A percentile compares a stretch with the other conserved stretches of the same genome.
Conservation (phyloP, 352 stramenopile species). For the Globisporangium viniferum region DNA sequence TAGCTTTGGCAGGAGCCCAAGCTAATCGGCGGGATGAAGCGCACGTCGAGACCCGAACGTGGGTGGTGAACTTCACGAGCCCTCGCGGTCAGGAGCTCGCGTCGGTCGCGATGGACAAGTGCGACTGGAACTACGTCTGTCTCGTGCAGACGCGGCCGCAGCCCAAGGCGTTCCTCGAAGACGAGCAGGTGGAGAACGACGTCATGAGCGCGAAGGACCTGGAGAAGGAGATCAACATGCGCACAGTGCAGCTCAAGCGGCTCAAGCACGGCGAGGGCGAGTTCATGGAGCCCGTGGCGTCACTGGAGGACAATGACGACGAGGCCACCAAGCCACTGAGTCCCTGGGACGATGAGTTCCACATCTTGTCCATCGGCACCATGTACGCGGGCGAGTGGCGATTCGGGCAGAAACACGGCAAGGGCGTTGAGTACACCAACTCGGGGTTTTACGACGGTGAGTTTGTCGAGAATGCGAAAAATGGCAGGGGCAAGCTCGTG, state of each 20-base stretch:
- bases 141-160: constrained; percentile 52
- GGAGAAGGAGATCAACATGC: constrained; percentile 62
- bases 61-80: constrained; percentile 51
- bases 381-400: constrained; percentile 56
- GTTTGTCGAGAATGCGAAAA: constrained; percentile 40
- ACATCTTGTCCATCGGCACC: constrained; percentile 60
- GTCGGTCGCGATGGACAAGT: constrained; percentile 49
- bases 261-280: constrained; percentile 56
- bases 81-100: constrained; percentile 41
- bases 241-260: constrained; percentile 46
- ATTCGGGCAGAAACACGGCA: constrained; percentile 49
- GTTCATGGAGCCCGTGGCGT: constrained; percentile 23
- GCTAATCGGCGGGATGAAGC: background rate
- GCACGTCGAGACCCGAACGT: constrained; percentile 48
- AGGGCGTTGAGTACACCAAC: constrained; percentile 60
- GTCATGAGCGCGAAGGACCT: constrained; percentile 47
- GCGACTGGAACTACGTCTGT: constrained; percentile 65
- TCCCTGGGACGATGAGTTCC: constrained; percentile 55
- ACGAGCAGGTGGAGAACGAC: constrained; percentile 49
- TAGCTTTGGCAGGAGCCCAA: background rate
- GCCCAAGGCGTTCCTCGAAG: constrained; percentile 51
- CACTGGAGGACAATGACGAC: background rate
- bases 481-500: constrained; percentile 48
- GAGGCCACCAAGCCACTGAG: constrained; percentile 12
- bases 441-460: constrained; percentile 59